These are phyloP conservation scores for Ramaria sp. DNA, from an alignment of 768 basidiomycete species.

Conservation along the genomic window DNA sequence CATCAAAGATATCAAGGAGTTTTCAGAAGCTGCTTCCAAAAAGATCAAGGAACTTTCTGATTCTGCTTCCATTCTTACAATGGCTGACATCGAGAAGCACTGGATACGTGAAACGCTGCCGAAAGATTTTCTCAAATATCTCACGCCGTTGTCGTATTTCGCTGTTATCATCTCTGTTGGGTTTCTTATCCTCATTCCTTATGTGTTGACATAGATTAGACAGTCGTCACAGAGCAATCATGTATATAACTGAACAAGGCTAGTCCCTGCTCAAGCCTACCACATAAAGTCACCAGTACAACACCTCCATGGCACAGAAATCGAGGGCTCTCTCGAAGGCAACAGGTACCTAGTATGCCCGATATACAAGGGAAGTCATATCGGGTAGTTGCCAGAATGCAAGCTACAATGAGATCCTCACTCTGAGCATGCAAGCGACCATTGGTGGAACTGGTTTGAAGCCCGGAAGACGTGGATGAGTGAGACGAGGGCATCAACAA, in stretches of 20 bases:
- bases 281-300: too few species aligned
- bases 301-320: too few species aligned
- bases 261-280: not conserved
- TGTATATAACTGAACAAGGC: not conserved
- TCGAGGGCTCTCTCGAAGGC: too few species aligned
- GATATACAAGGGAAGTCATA: too few species aligned
- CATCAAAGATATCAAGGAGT: not conserved
- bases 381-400: too few species aligned
- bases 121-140: not conserved
- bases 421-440: too few species aligned
- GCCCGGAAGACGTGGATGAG: too few species aligned
- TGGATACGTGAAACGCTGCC: not conserved
- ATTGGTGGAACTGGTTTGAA: too few species aligned
- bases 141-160: not conserved
- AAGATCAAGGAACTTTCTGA: not conserved
- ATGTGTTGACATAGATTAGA: not conserved
- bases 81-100: not conserved
- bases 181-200: not conserved
- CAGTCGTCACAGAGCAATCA: not conserved
- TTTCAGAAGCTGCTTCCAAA: not conserved
- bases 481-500: too few species aligned
- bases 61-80: not conserved
- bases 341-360: too few species aligned
- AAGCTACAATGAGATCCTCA: too few species aligned
- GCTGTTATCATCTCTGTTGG: not conserved